A percentile compares a stretch with the other conserved stretches of the same genome.
Conservation (phyloP, 768 basidiomycete genomes). For the Rhizopogon vulgaris region DNA sequence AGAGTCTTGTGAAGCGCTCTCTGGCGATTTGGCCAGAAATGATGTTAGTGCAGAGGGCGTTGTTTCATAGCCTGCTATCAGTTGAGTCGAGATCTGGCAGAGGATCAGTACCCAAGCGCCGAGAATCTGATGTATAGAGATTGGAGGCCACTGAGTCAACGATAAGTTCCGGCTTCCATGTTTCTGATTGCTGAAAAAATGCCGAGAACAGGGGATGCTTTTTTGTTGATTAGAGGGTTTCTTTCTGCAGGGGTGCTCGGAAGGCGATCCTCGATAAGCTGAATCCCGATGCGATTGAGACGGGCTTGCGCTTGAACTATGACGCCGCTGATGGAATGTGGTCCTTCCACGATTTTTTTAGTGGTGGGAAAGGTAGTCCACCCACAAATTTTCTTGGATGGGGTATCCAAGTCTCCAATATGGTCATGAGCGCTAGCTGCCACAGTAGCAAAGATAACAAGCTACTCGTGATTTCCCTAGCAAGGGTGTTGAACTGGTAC, state of each 20-base stretch:
- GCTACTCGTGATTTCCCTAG: constrained; percentile 41
- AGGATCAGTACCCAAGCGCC: constrained; percentile 12
- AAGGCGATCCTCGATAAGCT: constrained; percentile 44
- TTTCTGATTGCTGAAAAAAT: background rate
- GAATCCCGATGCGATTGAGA: constrained; percentile 47
- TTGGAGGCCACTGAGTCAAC: constrained; percentile 51
- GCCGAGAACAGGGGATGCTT: constrained; percentile 51
- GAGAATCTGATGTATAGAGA: constrained; percentile 33
- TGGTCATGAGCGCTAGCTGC: constrained; percentile 45
- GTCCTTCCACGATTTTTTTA: background rate
- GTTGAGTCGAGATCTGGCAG: constrained; percentile 59
- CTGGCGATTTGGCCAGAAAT: constrained; percentile 44
- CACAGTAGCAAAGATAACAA: constrained; percentile 50
- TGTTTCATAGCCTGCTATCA: constrained; percentile 47
- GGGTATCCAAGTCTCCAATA: constrained; percentile 55
- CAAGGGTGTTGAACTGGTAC: constrained; percentile 49
- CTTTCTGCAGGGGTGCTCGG: constrained; percentile 25
- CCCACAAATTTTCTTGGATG: constrained; percentile 47
- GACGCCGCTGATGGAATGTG: constrained; percentile 33
- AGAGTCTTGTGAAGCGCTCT: constrained; percentile 41
- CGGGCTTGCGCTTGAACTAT: constrained; percentile 39
- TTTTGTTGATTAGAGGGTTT: constrained; percentile 12
- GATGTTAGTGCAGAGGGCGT: constrained; percentile 53
- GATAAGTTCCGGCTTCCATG: constrained; percentile 1
- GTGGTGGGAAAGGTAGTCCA: constrained; percentile 11